A percentile compares a stretch with the other conserved stretches of the same genome.
These are phyloP conservation scores for Nemania sp. DNA, from an alignment of 2,329 filamentous ascomycete genomes.

Conservation along the genomic window DNA sequence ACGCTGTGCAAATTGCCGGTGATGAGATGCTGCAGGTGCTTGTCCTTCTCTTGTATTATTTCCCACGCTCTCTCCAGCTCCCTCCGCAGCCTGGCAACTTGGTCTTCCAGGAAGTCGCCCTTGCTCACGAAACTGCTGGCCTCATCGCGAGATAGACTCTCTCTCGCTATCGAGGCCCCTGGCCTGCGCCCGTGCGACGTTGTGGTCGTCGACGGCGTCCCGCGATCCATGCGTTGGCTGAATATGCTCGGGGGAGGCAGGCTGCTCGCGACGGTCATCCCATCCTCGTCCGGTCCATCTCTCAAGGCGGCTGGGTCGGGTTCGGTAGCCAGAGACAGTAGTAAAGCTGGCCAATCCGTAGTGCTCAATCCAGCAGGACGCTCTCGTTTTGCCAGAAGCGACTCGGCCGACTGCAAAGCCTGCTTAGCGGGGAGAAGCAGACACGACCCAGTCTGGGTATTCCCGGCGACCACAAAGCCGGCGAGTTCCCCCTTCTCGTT, in stretches of 20 bases:
- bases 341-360: too few species aligned
- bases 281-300: constrained; percentile 4
- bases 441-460: constrained; percentile 15
- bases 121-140: background rate
- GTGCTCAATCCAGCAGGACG: background rate
- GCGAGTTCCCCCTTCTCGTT: background rate
- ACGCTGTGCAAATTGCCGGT: too few species aligned
- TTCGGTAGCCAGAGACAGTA: too few species aligned
- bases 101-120: constrained; percentile 5
- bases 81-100: constrained; percentile 1
- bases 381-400: constrained; percentile 2
- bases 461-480: constrained; percentile 25
- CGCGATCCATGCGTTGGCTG: constrained; percentile 3
- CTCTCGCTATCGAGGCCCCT: background rate
- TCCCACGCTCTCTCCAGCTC: constrained; percentile 15
- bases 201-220: constrained; percentile 8
- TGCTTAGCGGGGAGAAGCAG: constrained; percentile 11
- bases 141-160: background rate
- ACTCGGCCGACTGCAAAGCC: background rate
- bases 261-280: constrained; percentile 15
- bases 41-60: constrained; percentile 15
- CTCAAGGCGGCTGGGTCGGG: background rate
- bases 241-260: constrained; percentile 18
- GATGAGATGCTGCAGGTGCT: background rate
- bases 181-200: background rate